These are phyloP conservation scores for Oenanthe sinensis DNA, from an alignment of 129 eudicot species.

Conservation along the genomic window DNA sequence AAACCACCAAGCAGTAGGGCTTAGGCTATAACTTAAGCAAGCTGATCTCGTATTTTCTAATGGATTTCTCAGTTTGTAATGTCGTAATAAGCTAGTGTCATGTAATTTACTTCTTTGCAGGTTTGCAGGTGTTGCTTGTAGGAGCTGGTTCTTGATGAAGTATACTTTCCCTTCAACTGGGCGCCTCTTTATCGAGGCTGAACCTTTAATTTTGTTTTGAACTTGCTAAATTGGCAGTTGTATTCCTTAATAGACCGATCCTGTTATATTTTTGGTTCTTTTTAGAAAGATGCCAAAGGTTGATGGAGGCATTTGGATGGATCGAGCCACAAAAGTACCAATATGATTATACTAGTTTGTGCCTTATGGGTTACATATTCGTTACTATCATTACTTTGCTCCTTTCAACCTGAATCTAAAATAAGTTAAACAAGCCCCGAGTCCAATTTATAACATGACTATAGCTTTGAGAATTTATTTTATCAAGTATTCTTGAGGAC, in stretches of 20 bases:
- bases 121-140: constrained; percentile 63
- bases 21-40: constrained; percentile 26
- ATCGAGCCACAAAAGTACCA: no score
- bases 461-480: no score
- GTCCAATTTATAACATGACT: no score
- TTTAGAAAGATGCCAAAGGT: no score
- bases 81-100: constrained; percentile 51
- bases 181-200: constrained; percentile 22
- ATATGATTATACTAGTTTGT: no score
- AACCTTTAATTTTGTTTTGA: constrained; percentile 4
- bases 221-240: constrained; percentile 3
- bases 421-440: no score
- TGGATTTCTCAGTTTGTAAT: constrained; percentile 39
- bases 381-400: no score
- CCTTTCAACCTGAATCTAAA: no score
- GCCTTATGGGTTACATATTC: no score
- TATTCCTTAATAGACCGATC: not conserved
- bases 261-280: not conserved
- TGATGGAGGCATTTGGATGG: no score
- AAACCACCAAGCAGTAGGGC: constrained; percentile 35
- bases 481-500: no score
- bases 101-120: constrained; percentile 73
- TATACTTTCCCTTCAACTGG: constrained; percentile 14
- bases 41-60: constrained; percentile 21
- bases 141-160: constrained; percentile 40